A percentile compares a stretch with the other conserved stretches of the same genome.
Evolutionary conservation across 1,284 basidiomycete species (phyloP).

Genomic region (Rhodotorula sp.): DNA sequence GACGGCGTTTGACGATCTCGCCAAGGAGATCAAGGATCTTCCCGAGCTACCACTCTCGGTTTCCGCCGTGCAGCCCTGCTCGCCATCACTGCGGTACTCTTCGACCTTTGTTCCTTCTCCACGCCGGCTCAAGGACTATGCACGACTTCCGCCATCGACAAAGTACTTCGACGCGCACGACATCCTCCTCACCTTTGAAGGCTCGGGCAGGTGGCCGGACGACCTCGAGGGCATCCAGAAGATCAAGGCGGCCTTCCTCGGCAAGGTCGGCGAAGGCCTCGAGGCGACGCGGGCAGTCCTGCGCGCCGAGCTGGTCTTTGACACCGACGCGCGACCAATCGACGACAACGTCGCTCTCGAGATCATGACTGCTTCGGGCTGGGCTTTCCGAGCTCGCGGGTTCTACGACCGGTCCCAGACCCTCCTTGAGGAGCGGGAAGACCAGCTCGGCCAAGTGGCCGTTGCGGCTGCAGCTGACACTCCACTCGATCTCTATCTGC

Average conservation of each 20-base stretch:
- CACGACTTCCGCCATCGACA: conserved; percentile 51
- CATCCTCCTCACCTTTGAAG: conserved; percentile 80
- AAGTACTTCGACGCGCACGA: conserved; percentile 69
- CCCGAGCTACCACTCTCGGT: conserved; percentile 74
- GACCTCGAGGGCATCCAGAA: conserved; percentile 89
- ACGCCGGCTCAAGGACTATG: conserved; percentile 46
- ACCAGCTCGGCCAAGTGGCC: conserved; percentile 16
- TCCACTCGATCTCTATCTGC: conserved; percentile 62
- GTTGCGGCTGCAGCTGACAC: background rate
- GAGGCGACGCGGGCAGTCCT: conserved; percentile 58
- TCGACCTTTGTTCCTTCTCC: conserved; percentile 71
- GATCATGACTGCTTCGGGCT: conserved; percentile 75
- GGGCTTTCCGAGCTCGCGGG: conserved; percentile 80
- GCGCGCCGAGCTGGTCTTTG: conserved; percentile 48
- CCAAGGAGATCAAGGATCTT: conserved; percentile 71
- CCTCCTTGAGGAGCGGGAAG: conserved; percentile 60
- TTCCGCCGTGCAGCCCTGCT: conserved; percentile 70
- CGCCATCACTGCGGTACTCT: conserved; percentile 76
- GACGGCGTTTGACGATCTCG: conserved; percentile 74
- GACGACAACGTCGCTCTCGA: conserved; percentile 73
- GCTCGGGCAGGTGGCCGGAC: conserved; percentile 90
- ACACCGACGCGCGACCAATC: conserved; percentile 57
- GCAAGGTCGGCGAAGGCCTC: conserved; percentile 56
- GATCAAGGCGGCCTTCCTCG: conserved; percentile 86
- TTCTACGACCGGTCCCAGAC: conserved; percentile 83